These are phyloP conservation scores for Mycena albidolilacea DNA, from an alignment of 768 basidiomycete genomes.

Conservation along the genomic window DNA sequence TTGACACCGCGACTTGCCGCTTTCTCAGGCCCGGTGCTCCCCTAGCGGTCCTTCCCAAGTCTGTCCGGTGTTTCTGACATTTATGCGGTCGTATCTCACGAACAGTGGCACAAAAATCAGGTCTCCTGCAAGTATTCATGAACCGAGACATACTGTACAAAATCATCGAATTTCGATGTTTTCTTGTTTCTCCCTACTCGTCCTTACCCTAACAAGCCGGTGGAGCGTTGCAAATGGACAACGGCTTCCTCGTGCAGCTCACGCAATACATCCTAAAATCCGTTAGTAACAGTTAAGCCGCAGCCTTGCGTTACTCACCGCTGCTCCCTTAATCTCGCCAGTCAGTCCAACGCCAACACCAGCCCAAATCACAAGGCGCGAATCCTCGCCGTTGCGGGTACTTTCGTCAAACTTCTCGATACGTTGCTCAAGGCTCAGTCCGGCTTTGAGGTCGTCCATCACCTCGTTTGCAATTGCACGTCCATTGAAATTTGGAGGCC, in stretches of 20 bases:
- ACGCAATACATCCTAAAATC: conserved; percentile 19
- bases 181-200: no score
- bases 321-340: conserved; percentile 45
- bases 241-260: conserved; percentile 25
- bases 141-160: no score
- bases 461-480: conserved; percentile 56
- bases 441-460: conserved; percentile 47
- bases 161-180: no score
- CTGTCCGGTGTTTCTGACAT: no score
- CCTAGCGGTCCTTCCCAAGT: no score
- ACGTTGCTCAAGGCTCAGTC: conserved; percentile 48
- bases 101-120: no score
- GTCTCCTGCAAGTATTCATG: no score
- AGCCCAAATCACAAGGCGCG: conserved; percentile 59
- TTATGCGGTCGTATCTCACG: no score
- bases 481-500: conserved; percentile 60
- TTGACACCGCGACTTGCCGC: no score
- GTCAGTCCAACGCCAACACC: conserved; percentile 57
- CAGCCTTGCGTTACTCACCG: neutral
- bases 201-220: neutral
- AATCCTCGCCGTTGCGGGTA: conserved; percentile 46
- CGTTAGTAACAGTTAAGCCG: neutral
- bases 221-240: neutral
- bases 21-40: no score
- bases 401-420: conserved; percentile 48